These are phyloP conservation scores for Cladophialophora bantiana DNA, from an alignment of 2,329 filamentous ascomycete genomes.

Conservation along the genomic window DNA sequence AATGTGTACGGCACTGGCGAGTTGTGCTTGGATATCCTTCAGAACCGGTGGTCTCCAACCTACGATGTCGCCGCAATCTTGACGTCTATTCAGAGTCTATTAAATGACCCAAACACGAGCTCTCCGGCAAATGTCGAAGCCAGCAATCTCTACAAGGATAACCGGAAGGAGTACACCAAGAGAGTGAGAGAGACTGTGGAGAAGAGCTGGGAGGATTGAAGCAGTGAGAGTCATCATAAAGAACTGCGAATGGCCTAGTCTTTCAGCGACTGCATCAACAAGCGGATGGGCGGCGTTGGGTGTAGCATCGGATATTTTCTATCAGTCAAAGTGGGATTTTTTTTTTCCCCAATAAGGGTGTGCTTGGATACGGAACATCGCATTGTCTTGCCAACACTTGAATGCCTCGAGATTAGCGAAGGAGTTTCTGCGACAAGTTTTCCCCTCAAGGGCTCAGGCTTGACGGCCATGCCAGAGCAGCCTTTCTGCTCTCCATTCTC, in stretches of 20 bases:
- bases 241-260: neutral
- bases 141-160: constrained; percentile 97
- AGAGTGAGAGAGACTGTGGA: constrained; percentile 94
- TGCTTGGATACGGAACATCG: constrained; percentile 5
- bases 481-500: neutral
- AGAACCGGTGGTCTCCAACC: constrained; percentile 98
- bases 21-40: constrained; percentile 93
- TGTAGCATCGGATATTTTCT: neutral
- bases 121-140: constrained; percentile 98
- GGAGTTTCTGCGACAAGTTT: constrained; percentile 1
- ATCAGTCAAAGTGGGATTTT: neutral
- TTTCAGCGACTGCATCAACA: constrained; percentile 24
- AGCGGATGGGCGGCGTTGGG: constrained; percentile 17
- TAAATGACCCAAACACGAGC: constrained; percentile 98
- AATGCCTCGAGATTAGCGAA: constrained; percentile 3
- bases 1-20: constrained; percentile 98
- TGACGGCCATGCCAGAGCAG: constrained; percentile 46
- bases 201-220: constrained; percentile 96
- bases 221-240: neutral
- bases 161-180: constrained; percentile 95
- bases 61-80: constrained; percentile 97
- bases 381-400: neutral
- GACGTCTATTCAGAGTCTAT: constrained; percentile 95
- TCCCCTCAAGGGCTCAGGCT: neutral
- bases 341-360: neutral